A percentile compares a stretch with the other conserved stretches of the same genome.
Evolutionary conservation across 2,329 filamentous ascomycete genomes (phyloP).

Genomic region (Raffaelea arxii): DNA sequence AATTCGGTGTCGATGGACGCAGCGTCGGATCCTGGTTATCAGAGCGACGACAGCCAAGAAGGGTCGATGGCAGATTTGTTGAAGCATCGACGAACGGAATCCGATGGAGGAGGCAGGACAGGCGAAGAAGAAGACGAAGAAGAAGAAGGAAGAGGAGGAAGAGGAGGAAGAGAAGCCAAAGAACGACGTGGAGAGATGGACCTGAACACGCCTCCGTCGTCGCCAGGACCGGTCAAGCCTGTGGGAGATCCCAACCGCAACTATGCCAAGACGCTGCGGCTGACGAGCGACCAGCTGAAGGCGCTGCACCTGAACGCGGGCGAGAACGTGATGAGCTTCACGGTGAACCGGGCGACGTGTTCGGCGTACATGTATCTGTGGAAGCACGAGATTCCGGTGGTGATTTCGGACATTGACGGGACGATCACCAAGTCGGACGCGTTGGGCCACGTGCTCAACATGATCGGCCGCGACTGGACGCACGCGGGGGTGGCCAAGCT

Average conservation of each 20-base stretch:
- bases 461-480: slow-evolving; percentile 97
- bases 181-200: no score
- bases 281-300: slow-evolving; percentile 94
- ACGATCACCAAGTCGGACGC: slow-evolving; percentile 98
- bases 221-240: slow-evolving; percentile 49
- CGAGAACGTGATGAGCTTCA: slow-evolving; percentile 92
- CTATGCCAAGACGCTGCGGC: slow-evolving; percentile 89
- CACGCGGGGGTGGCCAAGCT: slow-evolving; percentile 94
- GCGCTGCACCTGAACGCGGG: slow-evolving; percentile 71
- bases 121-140: neutral
- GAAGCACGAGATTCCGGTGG: slow-evolving; percentile 83
- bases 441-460: slow-evolving; percentile 86
- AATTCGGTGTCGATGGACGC: slow-evolving; percentile 61
- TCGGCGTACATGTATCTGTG: slow-evolving; percentile 89
- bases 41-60: slow-evolving; percentile 71
- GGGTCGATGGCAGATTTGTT: slow-evolving; percentile 25
- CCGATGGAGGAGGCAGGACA: slow-evolving; percentile 42
- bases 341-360: slow-evolving; percentile 89
- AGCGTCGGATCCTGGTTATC: slow-evolving; percentile 86
- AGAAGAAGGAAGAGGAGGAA: neutral
- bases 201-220: slow-evolving; percentile 58
- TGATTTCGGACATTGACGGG: slow-evolving; percentile 97
- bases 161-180: neutral
- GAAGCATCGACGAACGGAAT: slow-evolving; percentile 56
- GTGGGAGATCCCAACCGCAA: slow-evolving; percentile 67